Evolutionary conservation across 2,329 filamentous ascomycete genomes (phyloP), one percentile per base, ranked within the genome.

Genomic region (Metarhizium rileyi): DNA sequence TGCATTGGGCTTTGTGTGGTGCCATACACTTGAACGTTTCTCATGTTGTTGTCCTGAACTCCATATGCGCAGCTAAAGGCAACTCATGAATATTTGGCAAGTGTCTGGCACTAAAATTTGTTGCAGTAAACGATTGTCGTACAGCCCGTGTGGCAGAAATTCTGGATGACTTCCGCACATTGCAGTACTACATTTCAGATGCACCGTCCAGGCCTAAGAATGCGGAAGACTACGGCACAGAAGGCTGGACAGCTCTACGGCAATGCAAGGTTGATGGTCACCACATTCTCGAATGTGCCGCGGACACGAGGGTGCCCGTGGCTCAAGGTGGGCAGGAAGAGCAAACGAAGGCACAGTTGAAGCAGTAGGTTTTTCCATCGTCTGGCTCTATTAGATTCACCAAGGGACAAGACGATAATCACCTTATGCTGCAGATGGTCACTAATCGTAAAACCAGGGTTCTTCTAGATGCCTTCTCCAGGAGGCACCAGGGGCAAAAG

Each of bases 211-310:
- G 79, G n/a, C 78, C 81, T 7, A 59, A 65, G 3, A 66, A 80
- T 63, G 66, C 69, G 50, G 73, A 77, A 48, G 81, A 84, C 59
- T 80, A 81, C 59, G 77, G 80, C 64, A 80, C 79, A 12, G 78
- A 82, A 54, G 81, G 80, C 22, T 84, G 79, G 78, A 72, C 75
- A 4, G 74, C 74, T 16, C 66, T 84, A 47, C 75, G 80, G 40
- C 80, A 84, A 65, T 83, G 80, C 66, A 70, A 73, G 46, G 60
- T 81, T 40, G 81, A 84, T 57, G 80, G 80, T 6, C 79, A 81
- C 59, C 73, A 81, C 64, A 83, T 84, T 55, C 72, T 84, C 53
- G 79, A 83, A 59, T 80, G 77, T 57, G 79, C 77, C 22, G 80
- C 80, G 38, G 81, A 84, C 62, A 79, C 78, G 16, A 71, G 70